A percentile compares a stretch with the other conserved stretches of the same genome.
Conservation (phyloP, 148 eudicot genomes). For the Gaultheria prostrata region DNA sequence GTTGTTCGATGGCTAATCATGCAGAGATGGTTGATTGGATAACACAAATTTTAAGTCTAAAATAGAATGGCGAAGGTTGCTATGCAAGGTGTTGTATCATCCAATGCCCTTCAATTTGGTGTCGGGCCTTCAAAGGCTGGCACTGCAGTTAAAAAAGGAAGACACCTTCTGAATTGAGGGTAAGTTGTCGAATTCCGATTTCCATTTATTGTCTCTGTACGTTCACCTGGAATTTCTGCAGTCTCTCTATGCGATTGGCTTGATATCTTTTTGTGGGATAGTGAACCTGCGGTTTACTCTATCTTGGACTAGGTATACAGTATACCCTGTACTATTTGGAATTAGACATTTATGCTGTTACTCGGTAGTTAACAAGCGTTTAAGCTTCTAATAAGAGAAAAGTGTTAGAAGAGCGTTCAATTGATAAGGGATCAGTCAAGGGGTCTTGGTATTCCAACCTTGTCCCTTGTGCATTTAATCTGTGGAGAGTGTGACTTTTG, state of each 20-base stretch:
- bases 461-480: background rate
- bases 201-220: background rate
- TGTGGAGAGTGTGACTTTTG: background rate
- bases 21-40: slow-evolving; percentile 8
- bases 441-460: background rate
- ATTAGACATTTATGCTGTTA: too few relatives aligned
- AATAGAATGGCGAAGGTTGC: slow-evolving; percentile 72
- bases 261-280: background rate
- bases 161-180: slow-evolving; percentile 87
- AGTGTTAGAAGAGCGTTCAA: background rate
- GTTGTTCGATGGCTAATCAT: background rate
- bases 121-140: slow-evolving; percentile 38
- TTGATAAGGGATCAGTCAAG: background rate
- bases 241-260: background rate
- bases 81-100: slow-evolving; percentile 39
- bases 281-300: background rate
- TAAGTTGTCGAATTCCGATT: slow-evolving; percentile 18
- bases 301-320: background rate
- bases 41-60: background rate
- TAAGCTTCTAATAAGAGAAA: background rate
- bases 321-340: too few relatives aligned
- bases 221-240: background rate
- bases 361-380: background rate
- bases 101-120: slow-evolving; percentile 43
- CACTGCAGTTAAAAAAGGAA: slow-evolving; percentile 64